Evolutionary conservation across 768 basidiomycete species (phyloP), one percentile per base, ranked within the genome.

Genomic region (Termitomyces titanicus): DNA sequence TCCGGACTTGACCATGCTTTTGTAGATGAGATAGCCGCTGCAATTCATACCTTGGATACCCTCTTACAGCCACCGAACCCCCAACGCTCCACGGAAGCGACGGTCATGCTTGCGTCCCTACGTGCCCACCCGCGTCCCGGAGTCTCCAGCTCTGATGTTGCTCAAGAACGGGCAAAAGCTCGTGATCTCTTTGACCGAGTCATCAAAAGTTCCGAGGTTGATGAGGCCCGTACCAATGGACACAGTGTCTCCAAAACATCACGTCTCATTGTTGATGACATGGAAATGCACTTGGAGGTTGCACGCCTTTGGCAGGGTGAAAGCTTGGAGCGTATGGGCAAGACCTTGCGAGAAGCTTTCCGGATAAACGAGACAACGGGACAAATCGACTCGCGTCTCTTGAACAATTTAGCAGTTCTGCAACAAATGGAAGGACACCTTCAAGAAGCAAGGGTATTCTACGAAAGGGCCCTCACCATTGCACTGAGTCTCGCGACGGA

Each of bases 251-350:
- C 63, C 52, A 74, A 74, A 58, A 57, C 74, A 3, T 74, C 84
- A 5, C 78, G 81, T 20, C 79, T 74, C 20, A 79, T 94, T 47
- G 76, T 76, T 0, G 84, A 89, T 13, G 96, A 99, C 63, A 74
- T 89, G 49, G 90, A 96, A 56, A 84, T 98, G 80, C 88, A 92
- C 60, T 73, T 86, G n/a, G 95, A 98, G 68, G 85, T 98, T 56
- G 93, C 93, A 11, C 83, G 86, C 44, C 68, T 97, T 52, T 98
- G 94, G 90, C 89, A 91, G 63, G 85, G 81, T 3, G 91, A 94
- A 56, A 86, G 79, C 64, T 60, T 87, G 13, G 91, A 91, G 25
- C 84, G 87, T 48, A 86, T 89, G 52, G 74, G 81, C 4, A 84
- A 79, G 56, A 89, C 91, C 2, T 79, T 93, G 51, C 80, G 81